Conservation (phyloP, 805 yeast species). For the Metschnikowia lachancei region DNA sequence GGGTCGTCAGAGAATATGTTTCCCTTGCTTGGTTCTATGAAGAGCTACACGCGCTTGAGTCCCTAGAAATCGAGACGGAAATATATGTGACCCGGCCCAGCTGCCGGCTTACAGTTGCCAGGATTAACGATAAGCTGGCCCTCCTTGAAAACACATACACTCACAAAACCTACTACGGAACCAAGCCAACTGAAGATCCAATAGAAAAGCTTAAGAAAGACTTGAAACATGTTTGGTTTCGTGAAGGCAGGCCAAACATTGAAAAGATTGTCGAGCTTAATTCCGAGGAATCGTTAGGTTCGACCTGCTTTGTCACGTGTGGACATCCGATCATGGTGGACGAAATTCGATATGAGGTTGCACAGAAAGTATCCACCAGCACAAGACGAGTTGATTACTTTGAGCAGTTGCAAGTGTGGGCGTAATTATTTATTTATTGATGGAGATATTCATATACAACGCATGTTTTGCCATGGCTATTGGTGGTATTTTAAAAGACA, state of each 20-base stretch:
- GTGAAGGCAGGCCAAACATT: conserved; percentile 17
- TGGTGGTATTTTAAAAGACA: not conserved
- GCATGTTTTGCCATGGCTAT: not conserved
- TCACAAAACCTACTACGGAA: conserved; percentile 5
- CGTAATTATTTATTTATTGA: conserved; percentile 14
- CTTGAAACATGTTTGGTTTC: conserved; percentile 14
- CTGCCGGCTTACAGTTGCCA: not conserved
- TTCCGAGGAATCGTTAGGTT: conserved; percentile 10
- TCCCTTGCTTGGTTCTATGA: conserved; percentile 51
- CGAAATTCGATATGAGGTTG: conserved; percentile 24
- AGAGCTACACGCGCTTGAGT: conserved; percentile 35
- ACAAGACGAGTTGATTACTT: conserved; percentile 17
- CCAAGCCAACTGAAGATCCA: conserved; percentile 1
- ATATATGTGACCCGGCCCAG: conserved; percentile 15
- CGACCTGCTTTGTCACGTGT: conserved; percentile 28
- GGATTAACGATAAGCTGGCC: conserved; percentile 10
- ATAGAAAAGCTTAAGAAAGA: conserved; percentile 8
- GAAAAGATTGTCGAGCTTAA: conserved; percentile 7
- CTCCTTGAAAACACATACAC: conserved; percentile 15
- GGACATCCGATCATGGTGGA: conserved; percentile 37
- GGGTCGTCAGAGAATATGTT: conserved; percentile 58
- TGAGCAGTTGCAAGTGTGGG: conserved; percentile 24
- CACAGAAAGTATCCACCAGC: conserved; percentile 6
- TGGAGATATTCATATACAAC: not conserved
- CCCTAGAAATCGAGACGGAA: conserved; percentile 27